Evolutionary conservation across 2,329 filamentous ascomycete genomes (phyloP).

Genomic region (Botryotinia globosa): DNA sequence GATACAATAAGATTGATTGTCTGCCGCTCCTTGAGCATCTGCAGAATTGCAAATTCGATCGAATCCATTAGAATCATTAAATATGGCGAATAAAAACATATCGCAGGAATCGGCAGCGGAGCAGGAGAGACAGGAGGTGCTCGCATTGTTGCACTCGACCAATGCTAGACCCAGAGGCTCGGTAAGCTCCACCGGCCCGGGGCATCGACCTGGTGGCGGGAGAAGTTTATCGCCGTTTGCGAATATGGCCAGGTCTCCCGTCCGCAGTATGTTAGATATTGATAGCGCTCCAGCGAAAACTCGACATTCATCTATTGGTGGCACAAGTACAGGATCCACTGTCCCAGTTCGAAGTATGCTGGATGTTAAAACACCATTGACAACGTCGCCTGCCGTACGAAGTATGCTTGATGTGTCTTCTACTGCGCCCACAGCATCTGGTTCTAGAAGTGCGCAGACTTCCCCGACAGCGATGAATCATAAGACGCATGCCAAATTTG

Average conservation of each 20-base stretch:
- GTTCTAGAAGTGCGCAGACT: conserved; percentile 46
- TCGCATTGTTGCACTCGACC: conserved; percentile 60
- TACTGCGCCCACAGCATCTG: conserved; percentile 37
- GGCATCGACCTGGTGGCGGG: conserved; percentile 22
- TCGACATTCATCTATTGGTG: conserved; percentile 20
- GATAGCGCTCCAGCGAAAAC: conserved; percentile 27
- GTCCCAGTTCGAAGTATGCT: conserved; percentile 63
- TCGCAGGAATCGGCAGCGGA: conserved; percentile 75
- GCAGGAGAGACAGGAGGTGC: conserved; percentile 71
- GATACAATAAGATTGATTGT: neutral
- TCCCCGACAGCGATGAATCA: conserved; percentile 46
- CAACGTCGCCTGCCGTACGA: conserved; percentile 48
- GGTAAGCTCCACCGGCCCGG: conserved; percentile 37
- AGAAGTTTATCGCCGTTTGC: conserved; percentile 54
- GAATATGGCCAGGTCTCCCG: conserved; percentile 56
- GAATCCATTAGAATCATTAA: neutral
- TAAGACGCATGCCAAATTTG: conserved; percentile 37
- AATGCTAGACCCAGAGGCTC: conserved; percentile 30
- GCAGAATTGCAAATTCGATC: conserved; percentile 8
- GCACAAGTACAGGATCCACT: conserved; percentile 16
- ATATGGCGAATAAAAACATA: conserved; percentile 49
- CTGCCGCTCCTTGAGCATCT: conserved; percentile 7
- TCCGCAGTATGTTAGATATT: conserved; percentile 57
- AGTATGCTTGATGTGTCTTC: conserved; percentile 61
- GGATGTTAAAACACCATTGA: conserved; percentile 45